Evolutionary conservation across 2,329 filamentous ascomycete genomes (phyloP).

Genomic region (Fusarium sambucinum): DNA sequence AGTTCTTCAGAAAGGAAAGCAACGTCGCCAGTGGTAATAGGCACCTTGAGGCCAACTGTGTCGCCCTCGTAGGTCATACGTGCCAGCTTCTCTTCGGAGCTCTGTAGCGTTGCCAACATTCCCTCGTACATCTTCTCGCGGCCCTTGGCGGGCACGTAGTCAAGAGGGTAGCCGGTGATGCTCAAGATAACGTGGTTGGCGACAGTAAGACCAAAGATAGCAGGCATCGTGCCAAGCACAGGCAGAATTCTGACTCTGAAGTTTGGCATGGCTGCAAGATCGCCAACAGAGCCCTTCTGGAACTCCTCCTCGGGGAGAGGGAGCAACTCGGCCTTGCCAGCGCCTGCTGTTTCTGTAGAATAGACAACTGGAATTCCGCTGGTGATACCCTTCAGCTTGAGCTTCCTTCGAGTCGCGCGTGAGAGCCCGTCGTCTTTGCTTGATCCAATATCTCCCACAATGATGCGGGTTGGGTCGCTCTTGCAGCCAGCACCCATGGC

Average conservation of each 20-base stretch:
- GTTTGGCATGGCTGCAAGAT: conserved; percentile 88
- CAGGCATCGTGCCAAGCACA: conserved; percentile 96
- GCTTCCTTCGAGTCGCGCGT: conserved; percentile 80
- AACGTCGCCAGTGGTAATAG: conserved; percentile 82
- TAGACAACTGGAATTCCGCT: conserved; percentile 92
- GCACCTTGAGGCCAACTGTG: conserved; percentile 78
- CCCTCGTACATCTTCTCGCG: conserved; percentile 93
- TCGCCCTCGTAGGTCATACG: conserved; percentile 54
- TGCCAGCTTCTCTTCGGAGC: conserved; percentile 80
- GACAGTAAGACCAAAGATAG: conserved; percentile 90
- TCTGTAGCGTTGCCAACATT: conserved; percentile 80
- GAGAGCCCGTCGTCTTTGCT: conserved; percentile 92
- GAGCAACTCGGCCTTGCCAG: conserved; percentile 90
- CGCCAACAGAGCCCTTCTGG: conserved; percentile 84
- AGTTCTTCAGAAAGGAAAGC: conserved; percentile 92
- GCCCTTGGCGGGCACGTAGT: conserved; percentile 83
- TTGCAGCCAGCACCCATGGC: conserved; percentile 98
- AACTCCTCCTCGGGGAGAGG: conserved; percentile 91
- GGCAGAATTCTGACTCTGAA: conserved; percentile 96
- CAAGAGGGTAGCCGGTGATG: conserved; percentile 84
- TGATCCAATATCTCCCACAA: conserved; percentile 89
- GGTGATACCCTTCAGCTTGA: conserved; percentile 82
- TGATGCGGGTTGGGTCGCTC: conserved; percentile 83
- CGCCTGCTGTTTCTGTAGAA: conserved; percentile 89
- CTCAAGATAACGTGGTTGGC: conserved; percentile 93